Conservation (phyloP, 495 filamentous ascomycete genomes). For the Xylaria venustula region DNA sequence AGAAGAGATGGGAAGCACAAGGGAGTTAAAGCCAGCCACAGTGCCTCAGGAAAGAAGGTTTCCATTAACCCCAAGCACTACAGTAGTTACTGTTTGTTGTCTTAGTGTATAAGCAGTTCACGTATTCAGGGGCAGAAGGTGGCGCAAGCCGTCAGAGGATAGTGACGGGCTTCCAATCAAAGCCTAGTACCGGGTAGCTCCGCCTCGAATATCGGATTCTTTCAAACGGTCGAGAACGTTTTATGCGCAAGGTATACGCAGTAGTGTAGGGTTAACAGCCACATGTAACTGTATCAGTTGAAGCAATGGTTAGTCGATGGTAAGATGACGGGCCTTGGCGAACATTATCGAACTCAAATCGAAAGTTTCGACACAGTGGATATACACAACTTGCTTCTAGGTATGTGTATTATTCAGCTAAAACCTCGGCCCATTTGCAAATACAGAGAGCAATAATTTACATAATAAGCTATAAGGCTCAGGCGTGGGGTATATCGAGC, state of each 20-base stretch:
- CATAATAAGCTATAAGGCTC: too few species aligned
- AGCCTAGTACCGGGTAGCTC: not conserved
- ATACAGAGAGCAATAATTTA: too few species aligned
- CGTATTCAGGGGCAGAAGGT: not conserved
- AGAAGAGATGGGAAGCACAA: not conserved
- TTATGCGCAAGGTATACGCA: too few species aligned
- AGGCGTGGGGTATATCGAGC: too few species aligned
- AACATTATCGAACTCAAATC: not conserved
- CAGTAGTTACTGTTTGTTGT: too few species aligned
- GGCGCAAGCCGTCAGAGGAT: conserved; percentile 4
- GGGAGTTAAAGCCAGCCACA: not conserved
- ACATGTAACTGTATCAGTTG: not conserved
- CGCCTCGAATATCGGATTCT: conserved; percentile 1
- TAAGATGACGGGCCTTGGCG: not conserved
- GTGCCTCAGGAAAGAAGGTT: not conserved
- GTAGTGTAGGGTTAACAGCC: not conserved
- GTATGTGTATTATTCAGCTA: too few species aligned
- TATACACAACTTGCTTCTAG: too few species aligned
- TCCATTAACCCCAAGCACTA: conserved; percentile 2
- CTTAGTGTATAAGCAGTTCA: not conserved
- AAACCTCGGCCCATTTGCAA: too few species aligned
- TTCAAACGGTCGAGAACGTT: conserved; percentile 2
- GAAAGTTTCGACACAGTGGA: too few species aligned
- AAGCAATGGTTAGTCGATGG: not conserved
- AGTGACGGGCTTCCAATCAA: not conserved